Evolutionary conservation across 2,329 filamentous ascomycete species (phyloP).

Genomic region (Fonsecaea erecta): DNA sequence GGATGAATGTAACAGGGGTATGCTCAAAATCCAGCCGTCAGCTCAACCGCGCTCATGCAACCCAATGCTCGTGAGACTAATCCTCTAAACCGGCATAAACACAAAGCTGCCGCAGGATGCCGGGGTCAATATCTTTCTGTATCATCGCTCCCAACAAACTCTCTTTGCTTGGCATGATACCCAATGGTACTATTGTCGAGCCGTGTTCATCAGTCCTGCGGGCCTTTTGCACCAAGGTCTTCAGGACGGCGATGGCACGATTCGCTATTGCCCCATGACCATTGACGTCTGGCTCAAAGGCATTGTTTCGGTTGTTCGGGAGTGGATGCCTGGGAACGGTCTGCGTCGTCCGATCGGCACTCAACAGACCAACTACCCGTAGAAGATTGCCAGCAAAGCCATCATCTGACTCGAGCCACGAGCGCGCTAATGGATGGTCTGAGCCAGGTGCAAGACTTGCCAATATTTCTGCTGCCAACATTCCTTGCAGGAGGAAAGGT

Average conservation of each 20-base stretch:
- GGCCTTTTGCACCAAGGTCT: constrained; percentile 69
- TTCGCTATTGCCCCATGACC: constrained; percentile 63
- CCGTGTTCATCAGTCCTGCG: constrained; percentile 60
- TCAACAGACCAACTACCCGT: constrained; percentile 73
- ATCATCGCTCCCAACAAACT: constrained; percentile 69
- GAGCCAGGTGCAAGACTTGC: constrained; percentile 72
- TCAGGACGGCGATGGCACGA: constrained; percentile 70
- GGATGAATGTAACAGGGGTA: neutral
- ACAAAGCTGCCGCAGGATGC: constrained; percentile 69
- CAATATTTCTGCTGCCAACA: constrained; percentile 87
- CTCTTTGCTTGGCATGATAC: constrained; percentile 69
- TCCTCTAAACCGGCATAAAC: constrained; percentile 63
- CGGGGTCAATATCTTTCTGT: constrained; percentile 67
- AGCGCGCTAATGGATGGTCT: constrained; percentile 73
- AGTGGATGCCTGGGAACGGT: constrained; percentile 49
- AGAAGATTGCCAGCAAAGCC: constrained; percentile 82
- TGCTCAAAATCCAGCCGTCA: neutral
- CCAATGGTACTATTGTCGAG: constrained; percentile 59
- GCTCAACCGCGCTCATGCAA: constrained; percentile 4
- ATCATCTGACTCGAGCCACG: constrained; percentile 83
- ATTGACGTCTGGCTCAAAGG: constrained; percentile 48
- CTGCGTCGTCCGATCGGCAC: constrained; percentile 52
- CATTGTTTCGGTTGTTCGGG: constrained; percentile 43
- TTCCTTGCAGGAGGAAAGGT: constrained; percentile 86
- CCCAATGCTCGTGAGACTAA: constrained; percentile 11